phyloP scores from a whole-genome alignment of 108 stramenopile genomes.

The Parietichytrium sp. region DNA sequence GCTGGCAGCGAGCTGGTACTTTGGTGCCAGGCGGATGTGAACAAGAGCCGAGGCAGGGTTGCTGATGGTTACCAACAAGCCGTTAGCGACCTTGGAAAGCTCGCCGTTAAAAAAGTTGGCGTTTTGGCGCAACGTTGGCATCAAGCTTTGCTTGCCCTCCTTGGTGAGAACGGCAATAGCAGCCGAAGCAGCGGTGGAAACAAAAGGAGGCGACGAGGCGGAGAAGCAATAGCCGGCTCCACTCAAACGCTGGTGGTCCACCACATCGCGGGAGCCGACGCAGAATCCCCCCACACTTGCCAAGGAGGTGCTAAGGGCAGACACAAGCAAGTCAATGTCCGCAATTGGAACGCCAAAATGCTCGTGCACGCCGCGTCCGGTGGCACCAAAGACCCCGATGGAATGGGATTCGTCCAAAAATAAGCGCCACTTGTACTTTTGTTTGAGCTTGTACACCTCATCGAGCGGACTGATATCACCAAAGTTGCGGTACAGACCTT shows the following conservation, averaged over 20 bases:
- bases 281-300: constrained; percentile 93
- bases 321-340: constrained; percentile 84
- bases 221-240: constrained; percentile 98
- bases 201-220: constrained; percentile 94
- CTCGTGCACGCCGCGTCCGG: constrained; percentile 75
- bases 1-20: constrained; percentile 28
- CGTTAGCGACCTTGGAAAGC: background rate
- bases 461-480: constrained; percentile 86
- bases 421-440: constrained; percentile 82
- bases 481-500: constrained; percentile 90
- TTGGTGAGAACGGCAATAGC: constrained; percentile 49
- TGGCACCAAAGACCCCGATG: constrained; percentile 83
- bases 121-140: background rate
- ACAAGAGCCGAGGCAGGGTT: constrained; percentile 10
- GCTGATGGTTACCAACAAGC: background rate
- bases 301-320: constrained; percentile 85
- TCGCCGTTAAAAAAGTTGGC: background rate
- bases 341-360: constrained; percentile 32
- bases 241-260: constrained; percentile 92
- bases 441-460: constrained; percentile 80
- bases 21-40: constrained; percentile 10
- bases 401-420: constrained; percentile 91
- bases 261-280: constrained; percentile 89
- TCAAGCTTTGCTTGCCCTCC: background rate
- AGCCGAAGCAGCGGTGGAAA: constrained; percentile 72